Percentiles rank a stretch among this genome's conserved stretches.
phyloP scores from a whole-genome alignment of 2,329 filamentous ascomycete species.

The Chrysoporthe cubensis region DNA sequence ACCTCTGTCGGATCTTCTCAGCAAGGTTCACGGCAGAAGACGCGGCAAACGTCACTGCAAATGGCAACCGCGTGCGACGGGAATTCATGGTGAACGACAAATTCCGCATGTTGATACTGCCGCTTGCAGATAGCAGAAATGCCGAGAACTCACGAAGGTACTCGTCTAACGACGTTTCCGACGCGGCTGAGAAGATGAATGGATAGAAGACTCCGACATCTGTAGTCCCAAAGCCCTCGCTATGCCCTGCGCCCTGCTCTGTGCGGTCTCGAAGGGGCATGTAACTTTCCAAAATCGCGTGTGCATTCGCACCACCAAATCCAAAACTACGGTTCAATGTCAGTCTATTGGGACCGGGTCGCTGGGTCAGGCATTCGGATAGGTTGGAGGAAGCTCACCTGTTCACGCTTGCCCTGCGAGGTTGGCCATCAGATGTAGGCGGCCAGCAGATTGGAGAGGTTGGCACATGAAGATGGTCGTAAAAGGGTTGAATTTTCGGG shows the following conservation, averaged over 20 bases:
- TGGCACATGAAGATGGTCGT: conserved; percentile 31
- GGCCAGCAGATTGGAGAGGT: neutral
- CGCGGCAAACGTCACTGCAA: too few species aligned
- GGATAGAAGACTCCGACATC: too few species aligned
- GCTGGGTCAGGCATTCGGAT: too few species aligned
- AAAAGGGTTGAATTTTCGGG: conserved; percentile 38
- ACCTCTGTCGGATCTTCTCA: too few species aligned
- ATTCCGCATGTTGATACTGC: too few species aligned
- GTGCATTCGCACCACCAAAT: neutral
- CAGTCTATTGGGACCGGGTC: neutral
- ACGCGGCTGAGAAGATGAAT: neutral
- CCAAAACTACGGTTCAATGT: neutral
- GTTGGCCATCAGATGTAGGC: neutral
- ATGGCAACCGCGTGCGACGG: too few species aligned
- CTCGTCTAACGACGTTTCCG: neutral
- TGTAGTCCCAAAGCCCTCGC: too few species aligned
- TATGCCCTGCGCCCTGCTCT: too few species aligned
- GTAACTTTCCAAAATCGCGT: neutral
- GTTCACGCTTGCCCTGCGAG: conserved; percentile 4
- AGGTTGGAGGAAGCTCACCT: neutral
- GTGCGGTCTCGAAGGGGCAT: neutral
- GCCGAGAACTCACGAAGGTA: too few species aligned
- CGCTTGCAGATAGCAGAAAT: too few species aligned
- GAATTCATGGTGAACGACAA: too few species aligned
- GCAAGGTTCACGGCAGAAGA: too few species aligned